Evolutionary conservation across 1,284 basidiomycete species (phyloP).

Genomic region (Malassezia slooffiae): DNA sequence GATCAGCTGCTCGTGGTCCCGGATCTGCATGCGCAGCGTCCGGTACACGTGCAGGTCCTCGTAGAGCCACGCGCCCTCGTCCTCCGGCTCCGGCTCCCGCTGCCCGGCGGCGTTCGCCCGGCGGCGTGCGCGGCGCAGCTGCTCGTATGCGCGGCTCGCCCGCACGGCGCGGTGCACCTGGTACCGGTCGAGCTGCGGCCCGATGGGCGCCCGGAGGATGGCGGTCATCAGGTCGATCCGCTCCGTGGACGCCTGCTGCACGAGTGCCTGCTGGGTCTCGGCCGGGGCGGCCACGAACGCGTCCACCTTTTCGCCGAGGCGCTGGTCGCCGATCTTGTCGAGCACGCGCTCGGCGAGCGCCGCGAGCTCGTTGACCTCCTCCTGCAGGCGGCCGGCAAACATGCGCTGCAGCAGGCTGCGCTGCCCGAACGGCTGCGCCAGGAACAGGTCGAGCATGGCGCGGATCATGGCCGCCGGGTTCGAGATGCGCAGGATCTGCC

Average conservation of each 20-base stretch:
- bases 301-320: conserved; percentile 76
- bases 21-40: conserved; percentile 51
- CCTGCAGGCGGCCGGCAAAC: conserved; percentile 81
- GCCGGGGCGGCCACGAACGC: conserved; percentile 73
- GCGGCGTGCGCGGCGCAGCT: conserved; percentile 34
- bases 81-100: conserved; percentile 34
- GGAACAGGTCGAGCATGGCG: conserved; percentile 78
- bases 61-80: conserved; percentile 45
- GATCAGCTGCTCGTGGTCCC: conserved; percentile 85
- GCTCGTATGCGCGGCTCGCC: conserved; percentile 37
- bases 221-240: conserved; percentile 67
- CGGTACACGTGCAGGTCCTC: conserved; percentile 43
- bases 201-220: conserved; percentile 69
- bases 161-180: conserved; percentile 39
- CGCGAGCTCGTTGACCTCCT: conserved; percentile 71
- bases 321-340: conserved; percentile 74
- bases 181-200: conserved; percentile 50
- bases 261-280: conserved; percentile 63
- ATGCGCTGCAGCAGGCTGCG: conserved; percentile 68
- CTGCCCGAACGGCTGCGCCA: conserved; percentile 94
- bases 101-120: conserved; percentile 19
- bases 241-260: conserved; percentile 53
- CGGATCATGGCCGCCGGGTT: conserved; percentile 96
- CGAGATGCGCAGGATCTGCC: conserved; percentile 78
- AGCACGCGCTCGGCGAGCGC: conserved; percentile 76